Percentiles rank a stretch among this genome's conserved stretches.
Evolutionary conservation across 352 stramenopile genomes (phyloP).

Genomic region (Globisporangium solare): DNA sequence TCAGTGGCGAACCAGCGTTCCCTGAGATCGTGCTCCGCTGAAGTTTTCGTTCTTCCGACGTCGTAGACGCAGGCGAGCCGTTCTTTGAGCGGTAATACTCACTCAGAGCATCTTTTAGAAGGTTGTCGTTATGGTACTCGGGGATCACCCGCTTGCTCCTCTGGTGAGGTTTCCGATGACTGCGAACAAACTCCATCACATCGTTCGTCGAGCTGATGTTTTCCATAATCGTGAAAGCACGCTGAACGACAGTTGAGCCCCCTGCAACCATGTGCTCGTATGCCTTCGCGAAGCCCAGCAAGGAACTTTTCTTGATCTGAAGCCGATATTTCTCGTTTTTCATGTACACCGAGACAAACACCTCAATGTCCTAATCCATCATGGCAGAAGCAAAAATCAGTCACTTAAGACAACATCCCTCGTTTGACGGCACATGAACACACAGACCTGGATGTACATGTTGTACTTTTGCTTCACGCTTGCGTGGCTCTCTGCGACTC

Average conservation of each 20-base stretch:
- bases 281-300: conserved; percentile 65
- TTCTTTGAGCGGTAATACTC: conserved; percentile 32
- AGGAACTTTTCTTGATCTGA: conserved; percentile 75
- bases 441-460: conserved; percentile 52
- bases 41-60: conserved; percentile 10
- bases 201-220: conserved; percentile 52
- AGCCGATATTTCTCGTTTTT: conserved; percentile 86
- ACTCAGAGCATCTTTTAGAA: conserved; percentile 47
- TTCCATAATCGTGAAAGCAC: conserved; percentile 36
- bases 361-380: conserved; percentile 53
- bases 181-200: conserved; percentile 58
- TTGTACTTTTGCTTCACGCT: conserved; percentile 40
- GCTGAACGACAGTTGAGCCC: conserved; percentile 27
- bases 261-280: conserved; percentile 56
- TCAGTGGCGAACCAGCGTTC: conserved; percentile 5
- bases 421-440: neutral
- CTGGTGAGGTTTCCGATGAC: conserved; percentile 41
- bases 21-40: conserved; percentile 7
- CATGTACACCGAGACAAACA: conserved; percentile 73
- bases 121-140: conserved; percentile 40
- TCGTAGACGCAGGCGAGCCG: conserved; percentile 10
- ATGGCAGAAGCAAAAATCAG: conserved; percentile 4
- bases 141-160: conserved; percentile 40
- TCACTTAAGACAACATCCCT: neutral
- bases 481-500: conserved; percentile 28